Evolutionary conservation across 23 red algal species (phyloP).

Genomic region (Gracilariopsis chorda): DNA sequence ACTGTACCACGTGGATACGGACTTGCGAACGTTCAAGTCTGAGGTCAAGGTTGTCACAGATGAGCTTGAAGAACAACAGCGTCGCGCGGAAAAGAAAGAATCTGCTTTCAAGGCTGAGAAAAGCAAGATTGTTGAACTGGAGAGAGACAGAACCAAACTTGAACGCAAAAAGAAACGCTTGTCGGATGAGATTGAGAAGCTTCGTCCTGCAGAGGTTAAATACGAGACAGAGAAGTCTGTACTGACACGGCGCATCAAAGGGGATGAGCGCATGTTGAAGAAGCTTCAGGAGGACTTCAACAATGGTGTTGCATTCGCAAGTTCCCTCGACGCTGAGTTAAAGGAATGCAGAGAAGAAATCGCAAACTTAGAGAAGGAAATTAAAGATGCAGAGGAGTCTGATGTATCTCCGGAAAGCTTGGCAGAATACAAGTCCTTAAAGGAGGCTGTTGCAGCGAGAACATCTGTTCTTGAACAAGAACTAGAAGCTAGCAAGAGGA

Average conservation of each 20-base stretch:
- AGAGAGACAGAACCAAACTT: slow-evolving; percentile 40
- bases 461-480: slow-evolving; percentile 68
- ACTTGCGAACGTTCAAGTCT: slow-evolving; percentile 18
- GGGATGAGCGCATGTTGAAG: slow-evolving; percentile 50
- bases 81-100: slow-evolving; percentile 43
- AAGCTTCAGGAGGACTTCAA: slow-evolving; percentile 41
- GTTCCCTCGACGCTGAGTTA: slow-evolving; percentile 19
- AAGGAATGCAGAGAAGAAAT: slow-evolving; percentile 1
- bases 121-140: slow-evolving; percentile 23
- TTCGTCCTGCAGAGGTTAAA: slow-evolving; percentile 40
- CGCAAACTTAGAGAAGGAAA: slow-evolving; percentile 21
- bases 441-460: slow-evolving; percentile 54
- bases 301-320: neutral
- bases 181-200: slow-evolving; percentile 65
- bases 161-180: slow-evolving; percentile 45
- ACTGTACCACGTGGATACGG: slow-evolving; percentile 78
- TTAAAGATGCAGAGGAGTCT: slow-evolving; percentile 58
- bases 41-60: slow-evolving; percentile 36
- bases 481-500: slow-evolving; percentile 27
- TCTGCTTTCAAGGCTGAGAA: slow-evolving; percentile 46
- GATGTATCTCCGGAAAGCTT: slow-evolving; percentile 51
- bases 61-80: slow-evolving; percentile 56
- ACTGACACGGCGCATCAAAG: slow-evolving; percentile 58
- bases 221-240: slow-evolving; percentile 40
- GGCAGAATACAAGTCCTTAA: slow-evolving; percentile 70